A percentile compares a stretch with the other conserved stretches of the same genome.
Evolutionary conservation across 2,329 filamentous ascomycete species (phyloP).

Genomic region (Bipolaris cookei): DNA sequence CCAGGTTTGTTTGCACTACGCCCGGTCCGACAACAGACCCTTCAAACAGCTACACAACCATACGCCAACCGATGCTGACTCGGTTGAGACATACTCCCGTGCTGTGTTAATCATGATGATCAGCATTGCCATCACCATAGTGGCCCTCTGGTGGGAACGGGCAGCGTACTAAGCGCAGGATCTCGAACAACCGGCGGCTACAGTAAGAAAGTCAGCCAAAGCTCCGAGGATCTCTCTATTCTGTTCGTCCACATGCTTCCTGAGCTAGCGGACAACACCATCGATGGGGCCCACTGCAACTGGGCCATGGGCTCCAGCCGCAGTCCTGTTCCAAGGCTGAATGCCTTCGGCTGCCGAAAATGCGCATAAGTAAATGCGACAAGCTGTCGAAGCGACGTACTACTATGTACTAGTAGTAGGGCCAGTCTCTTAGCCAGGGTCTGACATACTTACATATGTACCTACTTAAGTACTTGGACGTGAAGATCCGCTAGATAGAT

Average conservation of each 20-base stretch:
- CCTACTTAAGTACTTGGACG: too few relatives aligned
- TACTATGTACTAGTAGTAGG: not conserved
- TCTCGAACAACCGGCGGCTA: constrained; percentile 16
- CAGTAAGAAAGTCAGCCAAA: constrained; percentile 2
- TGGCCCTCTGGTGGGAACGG: constrained; percentile 1
- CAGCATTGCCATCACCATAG: not conserved
- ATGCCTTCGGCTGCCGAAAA: constrained; percentile 15
- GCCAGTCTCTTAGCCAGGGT: constrained; percentile 15
- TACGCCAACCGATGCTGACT: constrained; percentile 20
- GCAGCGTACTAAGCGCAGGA: not conserved
- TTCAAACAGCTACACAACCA: constrained; percentile 5
- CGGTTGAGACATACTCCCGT: constrained; percentile 21
- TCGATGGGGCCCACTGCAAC: constrained; percentile 10
- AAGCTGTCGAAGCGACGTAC: not conserved
- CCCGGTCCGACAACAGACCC: constrained; percentile 16
- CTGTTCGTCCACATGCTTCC: constrained; percentile 11
- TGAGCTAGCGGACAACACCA: constrained; percentile 13
- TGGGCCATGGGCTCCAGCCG: constrained; percentile 9
- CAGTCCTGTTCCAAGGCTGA: constrained; percentile 12
- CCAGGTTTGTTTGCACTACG: constrained; percentile 11
- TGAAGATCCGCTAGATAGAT: constrained; percentile 7
- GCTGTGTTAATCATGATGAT: constrained; percentile 2
- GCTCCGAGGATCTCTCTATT: constrained; percentile 10
- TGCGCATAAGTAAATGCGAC: constrained; percentile 10
- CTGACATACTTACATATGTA: not conserved